phyloP scores from a whole-genome alignment of 2,329 filamentous ascomycete species.

The Microdochium trichocladiopsis region DNA sequence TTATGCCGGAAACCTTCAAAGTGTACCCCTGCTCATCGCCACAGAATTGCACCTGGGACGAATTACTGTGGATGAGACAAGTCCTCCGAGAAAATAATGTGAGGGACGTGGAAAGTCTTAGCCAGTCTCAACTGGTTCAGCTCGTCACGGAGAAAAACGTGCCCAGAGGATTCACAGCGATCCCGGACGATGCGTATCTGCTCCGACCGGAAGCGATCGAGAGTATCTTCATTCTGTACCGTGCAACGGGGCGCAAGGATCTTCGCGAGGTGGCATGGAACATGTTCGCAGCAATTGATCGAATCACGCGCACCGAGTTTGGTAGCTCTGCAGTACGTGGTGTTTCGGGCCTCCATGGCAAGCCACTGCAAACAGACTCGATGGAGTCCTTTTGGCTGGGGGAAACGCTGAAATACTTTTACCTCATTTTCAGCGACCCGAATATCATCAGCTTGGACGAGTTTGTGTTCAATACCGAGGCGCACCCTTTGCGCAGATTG shows the following conservation, averaged over 20 bases:
- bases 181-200: slow-evolving; percentile 26
- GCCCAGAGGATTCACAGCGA: slow-evolving; percentile 49
- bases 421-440: slow-evolving; percentile 42
- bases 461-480: slow-evolving; percentile 42
- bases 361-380: slow-evolving; percentile 32
- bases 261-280: slow-evolving; percentile 20
- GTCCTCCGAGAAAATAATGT: background rate
- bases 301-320: slow-evolving; percentile 13
- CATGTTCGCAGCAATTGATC: slow-evolving; percentile 19
- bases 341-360: slow-evolving; percentile 38
- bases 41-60: slow-evolving; percentile 22
- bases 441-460: slow-evolving; percentile 50
- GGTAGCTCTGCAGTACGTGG: slow-evolving; percentile 18
- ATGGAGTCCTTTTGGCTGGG: slow-evolving; percentile 56
- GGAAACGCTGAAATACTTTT: slow-evolving; percentile 49
- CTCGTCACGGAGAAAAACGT: slow-evolving; percentile 24
- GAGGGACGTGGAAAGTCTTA: background rate
- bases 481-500: slow-evolving; percentile 20
- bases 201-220: slow-evolving; percentile 25
- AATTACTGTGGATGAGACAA: background rate
- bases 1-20: slow-evolving; percentile 54
- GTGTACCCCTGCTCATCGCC: slow-evolving; percentile 33
- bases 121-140: slow-evolving; percentile 17
- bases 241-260: slow-evolving; percentile 16
- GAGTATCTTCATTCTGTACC: slow-evolving; percentile 22